Evolutionary conservation across 2,329 filamentous ascomycete genomes (phyloP).

Genomic region (Cephalotrichum gorgonifer): DNA sequence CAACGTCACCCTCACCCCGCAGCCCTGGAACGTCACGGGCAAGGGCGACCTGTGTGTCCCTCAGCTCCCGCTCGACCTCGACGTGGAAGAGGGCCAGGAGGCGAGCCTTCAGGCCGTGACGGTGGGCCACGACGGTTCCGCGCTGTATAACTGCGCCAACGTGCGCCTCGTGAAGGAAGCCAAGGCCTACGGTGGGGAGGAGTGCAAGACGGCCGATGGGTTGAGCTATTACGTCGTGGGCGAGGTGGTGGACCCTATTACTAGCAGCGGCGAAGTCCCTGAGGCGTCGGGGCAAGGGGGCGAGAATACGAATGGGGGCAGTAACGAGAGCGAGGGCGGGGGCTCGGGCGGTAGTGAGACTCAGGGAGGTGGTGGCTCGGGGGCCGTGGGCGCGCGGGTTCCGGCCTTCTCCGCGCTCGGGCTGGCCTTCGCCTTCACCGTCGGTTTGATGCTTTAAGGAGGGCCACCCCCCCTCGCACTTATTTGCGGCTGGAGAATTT

Average conservation of each 20-base stretch:
- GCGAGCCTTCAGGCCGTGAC: constrained; percentile 63
- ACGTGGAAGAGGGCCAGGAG: constrained; percentile 47
- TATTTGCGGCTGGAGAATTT: no score
- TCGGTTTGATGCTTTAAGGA: constrained; percentile 23
- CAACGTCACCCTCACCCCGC: constrained; percentile 55
- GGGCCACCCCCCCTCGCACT: not conserved
- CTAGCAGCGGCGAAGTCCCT: constrained; percentile 6
- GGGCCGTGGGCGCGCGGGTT: constrained; percentile 10
- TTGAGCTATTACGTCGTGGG: constrained; percentile 13
- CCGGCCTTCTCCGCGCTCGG: constrained; percentile 21
- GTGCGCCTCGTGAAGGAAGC: constrained; percentile 52
- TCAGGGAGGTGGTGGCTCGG: constrained; percentile 3
- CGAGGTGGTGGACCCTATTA: constrained; percentile 16
- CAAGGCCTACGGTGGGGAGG: constrained; percentile 29
- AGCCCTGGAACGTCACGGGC: constrained; percentile 48
- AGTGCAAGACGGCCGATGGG: constrained; percentile 31
- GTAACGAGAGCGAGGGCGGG: constrained; percentile 5
- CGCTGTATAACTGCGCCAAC: constrained; percentile 69
- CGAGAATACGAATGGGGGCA: not conserved
- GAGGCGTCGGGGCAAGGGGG: not conserved
- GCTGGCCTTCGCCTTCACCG: constrained; percentile 25
- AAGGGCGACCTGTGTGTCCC: constrained; percentile 58
- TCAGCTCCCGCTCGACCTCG: constrained; percentile 40
- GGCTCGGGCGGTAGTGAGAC: not conserved
- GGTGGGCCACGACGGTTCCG: constrained; percentile 43